Evolutionary conservation across 192 early-diverging fungal species (phyloP), one percentile per base, ranked within the genome.

Genomic region (Umbelopsis sp.): DNA sequence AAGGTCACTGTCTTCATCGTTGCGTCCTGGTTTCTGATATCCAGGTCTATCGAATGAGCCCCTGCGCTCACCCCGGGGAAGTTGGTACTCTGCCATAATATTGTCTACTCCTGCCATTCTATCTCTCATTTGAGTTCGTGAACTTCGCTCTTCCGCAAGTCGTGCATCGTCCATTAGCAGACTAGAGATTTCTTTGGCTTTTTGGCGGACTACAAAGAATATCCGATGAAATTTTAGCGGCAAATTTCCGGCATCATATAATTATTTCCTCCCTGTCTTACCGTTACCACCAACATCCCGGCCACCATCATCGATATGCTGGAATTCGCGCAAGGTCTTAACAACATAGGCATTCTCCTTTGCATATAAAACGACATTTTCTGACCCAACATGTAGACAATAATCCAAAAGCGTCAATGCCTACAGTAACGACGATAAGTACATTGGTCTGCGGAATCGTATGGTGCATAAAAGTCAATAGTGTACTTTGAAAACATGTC

Each of bases 251-350:
- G 35, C 27, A 13, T 64, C 15, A 30, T 20, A 25, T 13, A 66
- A 58, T 15, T 61, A 30, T 71, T 48, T 48, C 35, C 18, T 33
- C 51, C 21, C 33, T 1, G 48, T 15, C 71, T 70, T 77, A 95
- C 94, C 91, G 78, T 97, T 95, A 3, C 83, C 84, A 8, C 97
- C 97, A 81, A 94, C 92, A 77, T 99, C 97, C 70, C 85, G 87
- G 44, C 94, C 94, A 52, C 90, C 83, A 23, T 99, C 96, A 78
- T 98, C 95, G 55, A 96, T 87, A 80, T 93, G 92, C 74, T 97
- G 96, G 80, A 97, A 99, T 82, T 99, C 97, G 65, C 92, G 92
- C 70, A 98, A 82, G 5, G 97, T 99, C 78, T 95, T 98, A 70
- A 99, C 93, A 48, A 97, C 85, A 71, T 94, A 93, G 10, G 95